Evolutionary conservation across 139 green algal species (phyloP).

Genomic region (Chlamydomonas sphaeroides): DNA sequence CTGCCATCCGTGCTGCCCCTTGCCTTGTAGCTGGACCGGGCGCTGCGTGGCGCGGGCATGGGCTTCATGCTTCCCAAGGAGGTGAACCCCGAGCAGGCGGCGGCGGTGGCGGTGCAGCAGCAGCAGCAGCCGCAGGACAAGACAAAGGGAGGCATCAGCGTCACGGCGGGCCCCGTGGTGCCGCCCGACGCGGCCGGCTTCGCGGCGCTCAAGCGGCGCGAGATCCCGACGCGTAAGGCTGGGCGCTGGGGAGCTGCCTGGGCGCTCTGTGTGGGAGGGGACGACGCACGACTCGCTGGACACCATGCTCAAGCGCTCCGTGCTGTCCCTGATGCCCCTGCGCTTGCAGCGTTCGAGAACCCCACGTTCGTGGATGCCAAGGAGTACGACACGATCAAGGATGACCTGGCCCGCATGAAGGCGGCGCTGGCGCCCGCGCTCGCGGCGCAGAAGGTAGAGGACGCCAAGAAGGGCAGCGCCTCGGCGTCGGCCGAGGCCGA

Average conservation of each 20-base stretch:
- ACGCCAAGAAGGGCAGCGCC: background rate
- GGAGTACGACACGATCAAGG: constrained; percentile 18
- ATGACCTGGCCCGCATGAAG: constrained; percentile 19
- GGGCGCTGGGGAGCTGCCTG: no score
- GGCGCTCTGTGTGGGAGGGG: no score
- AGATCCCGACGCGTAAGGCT: no score
- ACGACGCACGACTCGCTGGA: no score
- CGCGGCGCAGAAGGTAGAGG: background rate
- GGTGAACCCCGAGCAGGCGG: background rate
- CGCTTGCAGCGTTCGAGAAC: constrained; percentile 8
- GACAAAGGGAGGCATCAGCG: background rate
- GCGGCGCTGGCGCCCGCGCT: background rate
- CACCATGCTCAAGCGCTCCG: no score
- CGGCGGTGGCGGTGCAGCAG: background rate
- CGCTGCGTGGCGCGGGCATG: constrained; percentile 19
- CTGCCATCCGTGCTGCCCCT: no score
- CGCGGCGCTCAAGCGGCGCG: no score
- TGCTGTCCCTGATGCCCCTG: no score
- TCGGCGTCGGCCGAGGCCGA: background rate
- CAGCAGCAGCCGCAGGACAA: background rate
- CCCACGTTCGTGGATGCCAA: constrained; percentile 22
- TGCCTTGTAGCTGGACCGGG: constrained; percentile 9
- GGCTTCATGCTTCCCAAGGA: constrained; percentile 22
- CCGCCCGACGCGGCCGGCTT: no score
- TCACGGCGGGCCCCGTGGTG: no score